Evolutionary conservation across 345 rosid genomes (phyloP).

Genomic region (Citropsis articulata): DNA sequence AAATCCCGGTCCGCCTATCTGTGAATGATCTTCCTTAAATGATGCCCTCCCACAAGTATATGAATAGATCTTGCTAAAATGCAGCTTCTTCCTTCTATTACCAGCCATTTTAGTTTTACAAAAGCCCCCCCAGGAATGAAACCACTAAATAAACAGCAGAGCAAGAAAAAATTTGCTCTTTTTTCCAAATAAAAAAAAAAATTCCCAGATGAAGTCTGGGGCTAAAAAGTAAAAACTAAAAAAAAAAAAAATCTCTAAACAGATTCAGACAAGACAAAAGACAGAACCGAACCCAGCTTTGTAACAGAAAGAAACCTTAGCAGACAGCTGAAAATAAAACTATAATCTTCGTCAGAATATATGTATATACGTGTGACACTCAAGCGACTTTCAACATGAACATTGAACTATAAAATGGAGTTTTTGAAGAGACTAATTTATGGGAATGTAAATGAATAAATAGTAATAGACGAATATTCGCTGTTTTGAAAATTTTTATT

Average conservation of each 20-base stretch:
- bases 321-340: neutral
- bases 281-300: neutral
- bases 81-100: slow-evolving; percentile 48
- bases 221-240: slow-evolving; percentile 16
- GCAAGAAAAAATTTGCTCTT: neutral
- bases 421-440: neutral
- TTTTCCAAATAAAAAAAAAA: neutral
- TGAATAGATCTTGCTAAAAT: slow-evolving; percentile 71
- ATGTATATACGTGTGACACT: neutral
- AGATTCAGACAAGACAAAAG: slow-evolving; percentile 10
- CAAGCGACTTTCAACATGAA: neutral
- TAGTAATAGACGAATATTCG: neutral
- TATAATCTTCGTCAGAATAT: neutral
- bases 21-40: slow-evolving; percentile 66
- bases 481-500: neutral
- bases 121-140: neutral
- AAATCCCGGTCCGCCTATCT: slow-evolving; percentile 79
- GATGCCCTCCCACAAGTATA: slow-evolving; percentile 55
- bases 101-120: slow-evolving; percentile 41
- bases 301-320: neutral
- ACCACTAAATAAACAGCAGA: neutral
- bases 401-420: neutral
- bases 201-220: slow-evolving; percentile 19
- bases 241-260: neutral
- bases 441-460: neutral